Evolutionary conservation across 2,329 filamentous ascomycete genomes (phyloP), one percentile per base, ranked within the genome.

Genomic region (Hypoxylon sp.): DNA sequence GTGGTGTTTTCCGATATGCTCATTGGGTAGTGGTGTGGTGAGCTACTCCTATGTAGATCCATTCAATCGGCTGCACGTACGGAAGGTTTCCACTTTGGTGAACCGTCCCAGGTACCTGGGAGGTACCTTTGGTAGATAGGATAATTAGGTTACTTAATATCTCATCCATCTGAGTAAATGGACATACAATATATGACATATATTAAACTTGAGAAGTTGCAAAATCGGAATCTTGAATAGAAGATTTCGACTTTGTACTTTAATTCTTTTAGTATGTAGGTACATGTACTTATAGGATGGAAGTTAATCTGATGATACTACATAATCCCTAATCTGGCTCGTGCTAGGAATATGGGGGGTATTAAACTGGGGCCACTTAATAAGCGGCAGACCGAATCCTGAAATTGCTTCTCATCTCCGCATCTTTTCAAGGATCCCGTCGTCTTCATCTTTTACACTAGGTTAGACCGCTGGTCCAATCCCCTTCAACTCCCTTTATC

Each of bases 1-100:
- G 66, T 71, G 69, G 42, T 47, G 17, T 29, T 13, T 17, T 39
- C 35, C n/a, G 54, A 13, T 22, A 17, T 60, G 59, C 55, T 59
- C 6, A 71, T 71, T 71, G 69, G 69, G 14, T 22, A 17, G 39
- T 66, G 5, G n/a, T 10, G n/a, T n/a, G n/a, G n/a, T n/a, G n/a
- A n/a, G n/a, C n/a, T n/a, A n/a, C n/a, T n/a, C n/a, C n/a, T n/a
- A n/a, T n/a, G n/a, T n/a, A n/a, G 57, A 46, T 33, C 44, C 13
- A 50, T 46, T 54, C 48, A 8, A 31, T 17, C 13, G 26, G 57
- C 50, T 66, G 54, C 58, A 66, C 14, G 46, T 37, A 58, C 58
- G 59, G 63, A 66, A 53, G 44, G 46, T 55, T 54, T 67, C 54
- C 26, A 44, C 26, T 59, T 46, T 22, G 19, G 19, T 22, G 24